Percentiles rank a stretch among this genome's conserved stretches.
Conservation (phyloP, 179 eudicot genomes). For the Dionaea muscipula region DNA sequence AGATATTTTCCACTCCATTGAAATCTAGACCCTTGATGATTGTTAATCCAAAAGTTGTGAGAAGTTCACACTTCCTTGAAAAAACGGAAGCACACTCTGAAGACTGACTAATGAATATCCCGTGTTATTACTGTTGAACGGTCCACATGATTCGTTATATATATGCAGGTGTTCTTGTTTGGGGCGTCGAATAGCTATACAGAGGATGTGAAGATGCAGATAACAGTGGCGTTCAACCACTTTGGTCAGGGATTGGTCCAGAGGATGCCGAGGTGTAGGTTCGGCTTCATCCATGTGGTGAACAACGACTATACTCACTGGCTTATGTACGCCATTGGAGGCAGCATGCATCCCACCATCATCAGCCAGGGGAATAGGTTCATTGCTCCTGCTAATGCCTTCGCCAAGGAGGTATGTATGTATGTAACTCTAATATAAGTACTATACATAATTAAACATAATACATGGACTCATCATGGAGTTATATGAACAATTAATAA, state of each 20-base stretch:
- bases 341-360: constrained; percentile 49
- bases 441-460: no score
- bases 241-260: constrained; percentile 53
- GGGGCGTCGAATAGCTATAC: constrained; percentile 27
- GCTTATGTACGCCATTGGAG: constrained; percentile 64
- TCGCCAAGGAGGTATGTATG: constrained; percentile 31
- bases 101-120: not conserved
- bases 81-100: not conserved
- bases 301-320: constrained; percentile 75
- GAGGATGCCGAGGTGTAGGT: constrained; percentile 70
- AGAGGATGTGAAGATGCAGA: constrained; percentile 44
- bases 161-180: constrained; percentile 41
- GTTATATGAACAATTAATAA: no score
- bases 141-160: no score
- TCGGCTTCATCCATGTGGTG: constrained; percentile 56
- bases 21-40: not conserved
- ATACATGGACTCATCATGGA: no score
- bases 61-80: no score
- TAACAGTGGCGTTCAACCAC: constrained; percentile 60
- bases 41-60: no score
- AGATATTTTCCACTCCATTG: no score
- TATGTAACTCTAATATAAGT: no score
- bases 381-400: constrained; percentile 28
- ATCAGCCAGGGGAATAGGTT: constrained; percentile 72
- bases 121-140: no score